Evolutionary conservation across 495 filamentous ascomycete genomes (phyloP), one percentile per base, ranked within the genome.

Genomic region (Penicillium arizonense): DNA sequence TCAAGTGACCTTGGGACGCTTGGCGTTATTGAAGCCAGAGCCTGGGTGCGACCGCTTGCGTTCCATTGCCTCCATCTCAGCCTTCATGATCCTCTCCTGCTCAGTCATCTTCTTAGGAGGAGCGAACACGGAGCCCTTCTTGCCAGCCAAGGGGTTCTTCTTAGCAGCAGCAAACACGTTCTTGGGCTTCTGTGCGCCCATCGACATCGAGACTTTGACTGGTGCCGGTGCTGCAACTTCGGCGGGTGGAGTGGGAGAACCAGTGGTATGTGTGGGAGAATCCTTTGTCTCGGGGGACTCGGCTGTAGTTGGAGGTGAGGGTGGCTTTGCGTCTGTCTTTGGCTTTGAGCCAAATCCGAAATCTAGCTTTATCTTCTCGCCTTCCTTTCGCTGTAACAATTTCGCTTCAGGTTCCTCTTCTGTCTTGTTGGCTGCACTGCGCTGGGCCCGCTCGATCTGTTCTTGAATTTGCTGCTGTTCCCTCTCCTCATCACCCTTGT

Each of bases 11-110:
- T 64, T 71, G 13, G 69, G 65, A 21, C 73, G 66, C 53, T 76
- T 76, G 7, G 63, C 42, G 46, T 68, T 65, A 7, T 63, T 64
- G 16, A 69, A 65, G 2, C 62, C 70, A 26, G 64, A 64, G 8
- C 58, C 58, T 10, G 64, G 68, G 39, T 65, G 62, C 35, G 65
- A 59, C 9, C 85, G 77, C 65, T 92, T 93, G 33, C 80, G 75
- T 59, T 93, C 86, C 62, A 88, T 78, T 58, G 71, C 67, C 59
- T 92, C 74, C 71, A 78, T 76, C 55, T 93, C 90, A 54, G 89
- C 86, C 66, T 86, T 88, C 90, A 96, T 96, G 52, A 94, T 94
- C 50, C 90, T 77, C 56, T 95, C 90, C n/a, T 87, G 87, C 67
- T 94, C 88, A 55, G 86, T 89, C 80, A 94, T 90, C 32, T 81